These are phyloP conservation scores for Isatis tinctoria DNA, from an alignment of 345 rosid genomes.

Conservation along the genomic window DNA sequence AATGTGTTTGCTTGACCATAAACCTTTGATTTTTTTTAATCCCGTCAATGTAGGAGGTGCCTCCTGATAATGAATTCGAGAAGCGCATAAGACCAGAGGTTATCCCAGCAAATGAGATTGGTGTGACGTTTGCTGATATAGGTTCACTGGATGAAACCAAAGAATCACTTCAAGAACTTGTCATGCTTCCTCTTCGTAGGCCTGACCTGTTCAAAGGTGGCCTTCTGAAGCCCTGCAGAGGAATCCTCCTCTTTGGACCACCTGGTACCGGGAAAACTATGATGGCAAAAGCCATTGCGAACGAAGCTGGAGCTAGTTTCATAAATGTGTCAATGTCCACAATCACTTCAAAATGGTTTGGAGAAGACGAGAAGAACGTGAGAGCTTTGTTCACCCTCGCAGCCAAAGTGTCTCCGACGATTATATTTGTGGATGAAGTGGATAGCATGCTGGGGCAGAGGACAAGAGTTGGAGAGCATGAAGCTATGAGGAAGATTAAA, in stretches of 20 bases:
- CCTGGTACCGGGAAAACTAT: slow-evolving; percentile 99
- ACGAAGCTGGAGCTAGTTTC: slow-evolving; percentile 99
- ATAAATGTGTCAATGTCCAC: slow-evolving; percentile 99
- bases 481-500: slow-evolving; percentile 96
- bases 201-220: slow-evolving; percentile 99
- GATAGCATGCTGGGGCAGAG: slow-evolving; percentile 99
- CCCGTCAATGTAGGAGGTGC: slow-evolving; percentile 45
- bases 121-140: slow-evolving; percentile 96
- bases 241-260: slow-evolving; percentile 95
- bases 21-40: neutral
- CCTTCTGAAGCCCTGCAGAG: slow-evolving; percentile 95
- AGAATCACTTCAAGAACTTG: slow-evolving; percentile 96
- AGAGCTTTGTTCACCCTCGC: slow-evolving; percentile 91
- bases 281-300: slow-evolving; percentile 98
- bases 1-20: neutral
- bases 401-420: slow-evolving; percentile 94
- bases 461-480: slow-evolving; percentile 95
- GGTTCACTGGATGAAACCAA: slow-evolving; percentile 89
- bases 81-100: slow-evolving; percentile 98
- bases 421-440: slow-evolving; percentile 96
- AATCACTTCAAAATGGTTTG: slow-evolving; percentile 98
- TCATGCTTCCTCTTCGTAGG: slow-evolving; percentile 97
- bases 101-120: slow-evolving; percentile 92
- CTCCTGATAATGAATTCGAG: slow-evolving; percentile 95
- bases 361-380: slow-evolving; percentile 98